phyloP scores from a whole-genome alignment of 23 red algal genomes.

The Gracilariopsis chorda region DNA sequence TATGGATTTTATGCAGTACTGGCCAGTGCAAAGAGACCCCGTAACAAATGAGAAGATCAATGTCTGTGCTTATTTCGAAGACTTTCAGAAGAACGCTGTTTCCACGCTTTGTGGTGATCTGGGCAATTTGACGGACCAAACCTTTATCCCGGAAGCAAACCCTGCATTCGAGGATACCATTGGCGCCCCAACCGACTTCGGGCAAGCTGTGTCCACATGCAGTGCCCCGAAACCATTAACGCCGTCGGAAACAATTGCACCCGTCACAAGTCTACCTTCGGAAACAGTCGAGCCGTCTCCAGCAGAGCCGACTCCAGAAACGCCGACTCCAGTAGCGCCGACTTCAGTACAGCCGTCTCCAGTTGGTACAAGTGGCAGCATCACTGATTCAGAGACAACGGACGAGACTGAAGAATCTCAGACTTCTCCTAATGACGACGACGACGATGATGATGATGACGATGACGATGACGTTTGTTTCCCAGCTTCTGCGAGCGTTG shows the following conservation, averaged over 20 bases:
- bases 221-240: neutral
- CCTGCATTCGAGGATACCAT: conserved; percentile 8
- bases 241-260: neutral
- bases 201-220: neutral
- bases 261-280: neutral
- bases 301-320: neutral
- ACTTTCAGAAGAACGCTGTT: neutral
- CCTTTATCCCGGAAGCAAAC: neutral
- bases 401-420: neutral
- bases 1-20: conserved; percentile 25
- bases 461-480: conserved; percentile 21
- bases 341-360: neutral
- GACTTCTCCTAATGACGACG: neutral
- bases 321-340: neutral
- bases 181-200: neutral
- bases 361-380: too few relatives aligned
- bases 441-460: neutral
- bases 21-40: neutral
- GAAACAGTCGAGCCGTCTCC: neutral
- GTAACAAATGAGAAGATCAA: neutral
- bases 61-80: neutral
- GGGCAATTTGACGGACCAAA: neutral
- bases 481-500: conserved; percentile 9
- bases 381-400: too few relatives aligned
- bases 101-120: conserved; percentile 9